These are phyloP conservation scores for Cenococcum geophilum DNA, from an alignment of 495 filamentous ascomycete genomes.

Conservation along the genomic window DNA sequence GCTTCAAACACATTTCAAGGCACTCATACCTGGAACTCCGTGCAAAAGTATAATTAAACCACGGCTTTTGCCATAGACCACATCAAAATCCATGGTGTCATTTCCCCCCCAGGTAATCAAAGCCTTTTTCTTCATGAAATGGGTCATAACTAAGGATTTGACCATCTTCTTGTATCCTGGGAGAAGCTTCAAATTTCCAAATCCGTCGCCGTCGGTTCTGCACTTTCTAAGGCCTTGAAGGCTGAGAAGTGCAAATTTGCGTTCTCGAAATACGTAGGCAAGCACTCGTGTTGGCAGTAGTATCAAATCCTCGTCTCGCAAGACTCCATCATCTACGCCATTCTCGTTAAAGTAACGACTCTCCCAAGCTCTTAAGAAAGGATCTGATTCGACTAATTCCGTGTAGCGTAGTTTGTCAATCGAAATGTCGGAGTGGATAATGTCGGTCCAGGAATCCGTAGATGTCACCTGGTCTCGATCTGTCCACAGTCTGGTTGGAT, in stretches of 20 bases:
- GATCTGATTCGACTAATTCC: constrained; percentile 3
- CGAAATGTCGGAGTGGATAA: not conserved
- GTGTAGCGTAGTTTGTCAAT: constrained; percentile 4
- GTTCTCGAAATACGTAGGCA: constrained; percentile 7
- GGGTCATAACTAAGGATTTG: constrained; percentile 18
- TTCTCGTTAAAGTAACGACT: not conserved
- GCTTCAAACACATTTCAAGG: not conserved
- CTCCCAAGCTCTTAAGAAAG: constrained; percentile 5
- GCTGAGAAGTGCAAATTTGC: not conserved
- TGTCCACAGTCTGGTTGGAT: not conserved
- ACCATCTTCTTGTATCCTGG: constrained; percentile 19
- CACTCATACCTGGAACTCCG: constrained; percentile 14
- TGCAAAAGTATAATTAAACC: constrained; percentile 20
- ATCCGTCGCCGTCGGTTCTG: not conserved
- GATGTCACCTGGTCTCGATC: not conserved
- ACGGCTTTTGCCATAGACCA: constrained; percentile 21
- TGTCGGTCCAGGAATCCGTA: constrained; percentile 4
- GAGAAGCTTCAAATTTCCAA: constrained; percentile 16
- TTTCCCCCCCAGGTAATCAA: not conserved
- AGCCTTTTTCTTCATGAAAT: constrained; percentile 6
- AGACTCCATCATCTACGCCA: not conserved
- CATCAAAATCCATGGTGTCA: constrained; percentile 9
- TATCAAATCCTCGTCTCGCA: constrained; percentile 3
- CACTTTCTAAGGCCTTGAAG: not conserved
- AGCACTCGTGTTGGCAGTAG: constrained; percentile 1